These are phyloP conservation scores for Phytopythium oedochilum DNA, from an alignment of 352 stramenopile species.

Conservation along the genomic window DNA sequence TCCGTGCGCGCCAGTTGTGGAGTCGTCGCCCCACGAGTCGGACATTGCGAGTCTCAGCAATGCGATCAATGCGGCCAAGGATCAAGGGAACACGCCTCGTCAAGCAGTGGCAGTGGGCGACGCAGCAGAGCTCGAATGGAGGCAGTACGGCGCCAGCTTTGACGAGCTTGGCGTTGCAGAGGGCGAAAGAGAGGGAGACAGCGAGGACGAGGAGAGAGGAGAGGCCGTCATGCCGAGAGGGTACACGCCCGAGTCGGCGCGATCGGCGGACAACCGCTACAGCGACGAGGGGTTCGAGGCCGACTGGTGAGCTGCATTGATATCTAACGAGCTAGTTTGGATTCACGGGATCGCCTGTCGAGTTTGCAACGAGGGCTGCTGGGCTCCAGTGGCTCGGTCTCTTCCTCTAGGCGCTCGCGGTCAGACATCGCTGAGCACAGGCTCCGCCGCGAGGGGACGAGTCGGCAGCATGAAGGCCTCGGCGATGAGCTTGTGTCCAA, in stretches of 20 bases:
- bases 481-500: conserved; percentile 63
- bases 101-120: not conserved
- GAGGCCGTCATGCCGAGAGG: not conserved
- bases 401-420: not conserved
- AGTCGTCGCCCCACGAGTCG: not conserved
- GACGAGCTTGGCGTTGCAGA: not conserved
- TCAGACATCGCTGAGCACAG: not conserved
- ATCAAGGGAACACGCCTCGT: not conserved
- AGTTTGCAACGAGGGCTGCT: no score
- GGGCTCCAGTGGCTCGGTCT: no score
- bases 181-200: conserved; percentile 9
- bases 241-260: conserved; percentile 9
- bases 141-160: conserved; percentile 3
- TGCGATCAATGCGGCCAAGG: not conserved
- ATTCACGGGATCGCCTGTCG: no score
- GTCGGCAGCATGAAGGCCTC: conserved; percentile 40
- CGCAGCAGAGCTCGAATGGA: not conserved
- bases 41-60: not conserved
- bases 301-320: conserved; percentile 23
- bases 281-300: conserved; percentile 53
- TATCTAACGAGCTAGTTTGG: not conserved
- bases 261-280: conserved; percentile 23
- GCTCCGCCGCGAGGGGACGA: conserved; percentile 1
- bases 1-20: not conserved
- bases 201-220: not conserved